Evolutionary conservation across 768 basidiomycete species (phyloP), one percentile per base, ranked within the genome.

Genomic region (Tricholoma sp.): DNA sequence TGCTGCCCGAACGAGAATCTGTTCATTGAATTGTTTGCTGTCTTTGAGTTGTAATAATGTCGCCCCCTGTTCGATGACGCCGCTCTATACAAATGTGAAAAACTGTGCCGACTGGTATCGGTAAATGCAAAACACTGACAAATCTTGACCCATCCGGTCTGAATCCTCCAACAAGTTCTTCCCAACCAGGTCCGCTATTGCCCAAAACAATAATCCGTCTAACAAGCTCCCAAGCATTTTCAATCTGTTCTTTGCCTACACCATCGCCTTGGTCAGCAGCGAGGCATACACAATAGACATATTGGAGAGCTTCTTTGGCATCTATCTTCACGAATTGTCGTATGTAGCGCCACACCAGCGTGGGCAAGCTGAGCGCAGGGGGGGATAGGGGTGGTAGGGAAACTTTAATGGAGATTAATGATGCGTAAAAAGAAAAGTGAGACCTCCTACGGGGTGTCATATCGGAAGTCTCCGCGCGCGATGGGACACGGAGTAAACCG

Each of bases 121-220:
- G 4, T 43, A 24, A 14, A 21, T 29, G 54, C 50, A 16, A 57
- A 18, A 8, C 24, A 83, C 89, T 66, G 69, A 93, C 92, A 71
- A 89, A 90, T 76, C 84, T 81, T n/a, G 91, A 86, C 4, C 94
- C 94, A 62, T 99, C 95, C 5, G 85, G 76, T 60, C 90, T 79
- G 66, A 96, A 90, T 9, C 91, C 93, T n/a, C 96, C 96, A 2
- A 98, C 88, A 16, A 99, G 83, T 69, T 92, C 91, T 50, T 94
- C 90, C 91, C 95, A 98, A 14, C 80, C 88, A 5, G 86, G 84
- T 1, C 89, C 89, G 3, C 83, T 79, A 65, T 90, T 90, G 6
- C 88, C 85, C 41, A 88, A 73, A 1, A 91, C 86, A 63, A 94
- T 87, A 59, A 91, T 88, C 43, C 89, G 79, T 47, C 91, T 76